These are phyloP conservation scores for Ambrosiella xylebori DNA, from an alignment of 2,329 filamentous ascomycete genomes.

Conservation along the genomic window DNA sequence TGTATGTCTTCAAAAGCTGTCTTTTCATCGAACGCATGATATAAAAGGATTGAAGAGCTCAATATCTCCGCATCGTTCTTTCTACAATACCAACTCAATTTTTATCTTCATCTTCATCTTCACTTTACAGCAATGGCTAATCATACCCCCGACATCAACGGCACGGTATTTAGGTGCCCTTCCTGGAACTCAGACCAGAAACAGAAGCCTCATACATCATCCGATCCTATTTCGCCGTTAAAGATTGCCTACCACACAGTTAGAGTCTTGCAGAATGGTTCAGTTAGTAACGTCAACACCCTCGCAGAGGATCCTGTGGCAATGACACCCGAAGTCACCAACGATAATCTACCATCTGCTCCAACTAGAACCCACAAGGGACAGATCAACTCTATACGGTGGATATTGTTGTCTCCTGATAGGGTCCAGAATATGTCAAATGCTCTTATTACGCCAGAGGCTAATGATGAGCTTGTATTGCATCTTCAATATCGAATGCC, in stretches of 20 bases:
- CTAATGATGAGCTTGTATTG: not conserved
- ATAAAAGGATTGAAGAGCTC: not conserved
- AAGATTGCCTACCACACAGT: conserved; percentile 1
- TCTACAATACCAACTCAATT: not conserved
- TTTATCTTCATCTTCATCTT: not conserved
- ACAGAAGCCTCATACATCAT: not conserved
- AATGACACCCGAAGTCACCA: not conserved
- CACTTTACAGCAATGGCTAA: not conserved
- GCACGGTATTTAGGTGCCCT: not conserved
- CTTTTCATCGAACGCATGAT: no score
- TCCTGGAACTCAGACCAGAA: not conserved
- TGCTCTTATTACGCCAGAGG: conserved; percentile 5
- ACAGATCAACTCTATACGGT: conserved; percentile 6
- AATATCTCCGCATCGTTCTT: not conserved
- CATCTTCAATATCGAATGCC: conserved; percentile 2
- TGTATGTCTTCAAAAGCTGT: not conserved
- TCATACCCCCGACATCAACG: not conserved
- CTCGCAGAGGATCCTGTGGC: not conserved
- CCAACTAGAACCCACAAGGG: not conserved
- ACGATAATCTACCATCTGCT: not conserved
- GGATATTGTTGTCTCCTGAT: conserved; percentile 2
- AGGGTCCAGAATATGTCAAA: conserved; percentile 1
- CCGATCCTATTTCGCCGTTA: conserved; percentile 9
- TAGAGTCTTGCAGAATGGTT: not conserved
- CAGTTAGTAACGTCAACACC: not conserved